A percentile compares a stretch with the other conserved stretches of the same genome.
Evolutionary conservation across 1,284 basidiomycete genomes (phyloP).

Genomic region (Taiwanofungus camphoratus): DNA sequence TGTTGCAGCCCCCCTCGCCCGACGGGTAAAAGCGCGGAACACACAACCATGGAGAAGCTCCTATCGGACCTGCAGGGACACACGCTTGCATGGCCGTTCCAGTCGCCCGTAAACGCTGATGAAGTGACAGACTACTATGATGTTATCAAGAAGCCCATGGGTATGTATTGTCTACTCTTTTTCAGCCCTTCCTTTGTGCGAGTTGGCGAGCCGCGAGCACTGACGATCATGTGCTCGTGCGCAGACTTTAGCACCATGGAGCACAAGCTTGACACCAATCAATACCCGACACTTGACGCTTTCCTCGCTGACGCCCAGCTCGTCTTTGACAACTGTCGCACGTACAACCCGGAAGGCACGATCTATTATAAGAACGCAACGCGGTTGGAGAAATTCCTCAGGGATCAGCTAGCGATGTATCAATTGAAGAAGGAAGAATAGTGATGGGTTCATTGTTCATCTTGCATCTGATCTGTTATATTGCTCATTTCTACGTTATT

Average conservation of each 20-base stretch:
- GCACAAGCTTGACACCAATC: constrained; percentile 80
- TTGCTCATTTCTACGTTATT: too few relatives aligned
- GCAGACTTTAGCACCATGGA: constrained; percentile 91
- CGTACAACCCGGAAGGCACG: constrained; percentile 84
- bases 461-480: not conserved
- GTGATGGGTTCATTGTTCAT: too few relatives aligned
- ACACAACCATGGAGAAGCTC: constrained; percentile 75
- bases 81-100: constrained; percentile 85
- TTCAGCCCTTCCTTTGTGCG: not conserved
- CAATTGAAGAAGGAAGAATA: constrained; percentile 19
- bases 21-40: constrained; percentile 50
- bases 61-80: constrained; percentile 81
- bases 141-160: constrained; percentile 91
- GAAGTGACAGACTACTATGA: constrained; percentile 93
- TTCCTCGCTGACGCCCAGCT: constrained; percentile 81
- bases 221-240: constrained; percentile 7
- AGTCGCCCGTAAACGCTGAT: constrained; percentile 72
- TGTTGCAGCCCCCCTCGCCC: constrained; percentile 28
- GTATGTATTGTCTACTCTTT: constrained; percentile 37
- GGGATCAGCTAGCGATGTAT: constrained; percentile 36
- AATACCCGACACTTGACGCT: constrained; percentile 73
- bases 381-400: constrained; percentile 71
- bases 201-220: too few relatives aligned
- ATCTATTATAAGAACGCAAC: constrained; percentile 86
- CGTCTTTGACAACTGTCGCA: constrained; percentile 88